A percentile compares a stretch with the other conserved stretches of the same genome.
Conservation (phyloP, 371 early-diverging fungal genomes). For the Apophysomyces ossiformis region DNA sequence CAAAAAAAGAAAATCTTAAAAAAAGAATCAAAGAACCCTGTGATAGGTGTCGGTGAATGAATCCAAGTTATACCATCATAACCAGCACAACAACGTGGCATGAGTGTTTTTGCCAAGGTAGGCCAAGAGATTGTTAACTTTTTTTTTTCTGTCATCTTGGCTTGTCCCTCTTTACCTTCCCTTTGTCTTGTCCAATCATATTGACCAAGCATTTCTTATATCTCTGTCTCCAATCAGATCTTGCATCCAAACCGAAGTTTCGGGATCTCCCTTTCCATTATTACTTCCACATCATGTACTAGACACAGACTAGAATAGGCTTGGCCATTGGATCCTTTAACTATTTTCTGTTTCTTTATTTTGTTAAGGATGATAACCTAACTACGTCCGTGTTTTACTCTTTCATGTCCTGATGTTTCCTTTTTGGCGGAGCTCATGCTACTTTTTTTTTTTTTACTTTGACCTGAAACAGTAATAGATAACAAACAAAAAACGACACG, state of each 20-base stretch:
- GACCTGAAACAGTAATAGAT: conserved; percentile 9
- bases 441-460: background rate
- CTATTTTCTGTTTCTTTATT: background rate
- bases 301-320: background rate
- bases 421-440: background rate
- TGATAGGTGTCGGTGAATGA: too few species aligned
- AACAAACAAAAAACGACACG: conserved; percentile 8
- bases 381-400: background rate
- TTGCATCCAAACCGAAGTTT: conserved; percentile 1
- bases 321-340: background rate
- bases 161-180: background rate
- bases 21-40: too few species aligned
- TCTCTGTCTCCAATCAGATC: background rate
- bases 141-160: background rate
- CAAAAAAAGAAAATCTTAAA: background rate
- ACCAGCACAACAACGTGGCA: background rate
- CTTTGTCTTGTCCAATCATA: too few species aligned
- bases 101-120: background rate
- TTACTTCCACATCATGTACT: too few species aligned
- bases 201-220: background rate
- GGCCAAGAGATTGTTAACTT: conserved; percentile 11
- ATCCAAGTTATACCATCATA: too few species aligned
- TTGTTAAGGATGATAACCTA: background rate
- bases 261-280: background rate
- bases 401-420: background rate